Base-by-base conservation (phyloP, 306 rosid genomes). In the Spatholobus suberectus region DNA sequence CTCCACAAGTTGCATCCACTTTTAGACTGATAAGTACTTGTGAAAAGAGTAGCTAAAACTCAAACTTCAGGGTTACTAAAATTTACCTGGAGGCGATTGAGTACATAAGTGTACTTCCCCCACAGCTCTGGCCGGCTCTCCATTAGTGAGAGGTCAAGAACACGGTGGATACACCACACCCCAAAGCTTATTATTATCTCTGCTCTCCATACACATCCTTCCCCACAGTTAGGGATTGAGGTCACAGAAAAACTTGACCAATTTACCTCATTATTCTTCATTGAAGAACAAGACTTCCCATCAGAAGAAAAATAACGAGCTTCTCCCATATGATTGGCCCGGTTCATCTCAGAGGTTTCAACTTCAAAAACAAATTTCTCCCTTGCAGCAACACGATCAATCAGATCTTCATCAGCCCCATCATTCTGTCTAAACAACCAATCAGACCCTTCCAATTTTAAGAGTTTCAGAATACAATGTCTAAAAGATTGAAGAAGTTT, bases 101-200 rank as follows among this genome's bases (percentile, higher is more conserved):
- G 98, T 6, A 96, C 95, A 8, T 86, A 96, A 3, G 99, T 96
- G 84, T 96, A 96, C 82, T 89, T 94, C 11, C 99, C 99, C 99
- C 99, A 96, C 35, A 96, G 92, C 91, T 96, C 98, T 79, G 99
- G 99, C 37, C 99, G 94, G 86, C 99, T 96, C 85, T 96, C 99
- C 97, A 94, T 88, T 51, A 92, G 84, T 74, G 95, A 94, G 44
- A 96, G 93, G 71, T 94, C 95, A 66, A 96, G 97, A 76, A 96
- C 84, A 43, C 98, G 92, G 81, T 92, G 98, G 87, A 96, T 92
- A 86, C 99, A 96, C 99, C 99, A 96, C 41, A 96, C 98, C 32
- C 99, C 99, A 47, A 96, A 96, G 94, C 98, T 96, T 77, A 89
- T 80, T 32, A 96, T 81, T 83, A 96, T 79, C 59, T 94, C 97